phyloP scores from a whole-genome alignment of 2,329 filamentous ascomycete species.

The Diaporthe humulicola region DNA sequence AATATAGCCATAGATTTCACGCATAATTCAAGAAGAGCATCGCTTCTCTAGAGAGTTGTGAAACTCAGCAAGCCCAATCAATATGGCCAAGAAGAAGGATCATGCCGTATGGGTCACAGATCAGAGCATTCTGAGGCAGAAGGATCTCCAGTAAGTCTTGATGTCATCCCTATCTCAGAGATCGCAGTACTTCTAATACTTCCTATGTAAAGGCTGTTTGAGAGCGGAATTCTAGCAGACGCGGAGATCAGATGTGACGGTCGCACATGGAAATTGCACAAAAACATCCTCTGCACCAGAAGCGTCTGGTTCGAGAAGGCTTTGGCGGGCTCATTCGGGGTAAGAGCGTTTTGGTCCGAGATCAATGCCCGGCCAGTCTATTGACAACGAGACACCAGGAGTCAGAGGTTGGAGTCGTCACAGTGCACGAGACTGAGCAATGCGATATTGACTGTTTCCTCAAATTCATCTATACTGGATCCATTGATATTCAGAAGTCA shows the following conservation, averaged over 20 bases:
- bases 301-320: slow-evolving; percentile 17
- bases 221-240: not conserved
- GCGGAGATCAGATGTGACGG: not conserved
- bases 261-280: not conserved
- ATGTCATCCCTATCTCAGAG: not conserved
- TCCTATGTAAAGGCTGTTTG: not conserved
- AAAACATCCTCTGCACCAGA: not conserved
- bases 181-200: not conserved
- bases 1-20: not conserved
- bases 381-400: not conserved
- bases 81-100: not conserved
- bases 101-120: not conserved
- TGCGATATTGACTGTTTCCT: not conserved
- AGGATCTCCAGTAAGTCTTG: not conserved
- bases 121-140: not conserved
- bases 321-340: not conserved
- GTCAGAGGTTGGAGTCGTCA: not conserved
- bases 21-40: not conserved
- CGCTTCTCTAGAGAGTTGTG: not conserved
- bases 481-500: not conserved
- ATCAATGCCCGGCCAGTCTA: not conserved
- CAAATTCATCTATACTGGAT: not conserved
- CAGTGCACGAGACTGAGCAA: not conserved
- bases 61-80: not conserved
- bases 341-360: not conserved